These are phyloP conservation scores for Pelagophyceae sp. DNA, from an alignment of 352 stramenopile species.

Conservation along the genomic window DNA sequence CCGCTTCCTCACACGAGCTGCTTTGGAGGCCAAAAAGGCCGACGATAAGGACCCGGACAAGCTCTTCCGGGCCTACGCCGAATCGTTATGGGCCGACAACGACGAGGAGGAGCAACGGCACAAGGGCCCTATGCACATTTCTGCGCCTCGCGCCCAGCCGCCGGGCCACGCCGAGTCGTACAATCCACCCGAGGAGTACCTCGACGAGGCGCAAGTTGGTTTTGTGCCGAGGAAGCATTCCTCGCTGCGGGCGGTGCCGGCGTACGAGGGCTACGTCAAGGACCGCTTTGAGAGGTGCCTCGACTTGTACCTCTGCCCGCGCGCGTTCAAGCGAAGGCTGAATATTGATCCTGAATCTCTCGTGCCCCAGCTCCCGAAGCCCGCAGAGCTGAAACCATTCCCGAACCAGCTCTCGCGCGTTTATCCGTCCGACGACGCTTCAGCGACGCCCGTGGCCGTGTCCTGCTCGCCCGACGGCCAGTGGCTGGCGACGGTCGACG, in stretches of 20 bases:
- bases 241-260: conserved; percentile 86
- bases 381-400: conserved; percentile 93
- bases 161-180: conserved; percentile 97
- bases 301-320: conserved; percentile 96
- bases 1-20: conserved; percentile 67
- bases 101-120: conserved; percentile 77
- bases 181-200: conserved; percentile 96
- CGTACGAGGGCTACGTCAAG: conserved; percentile 89
- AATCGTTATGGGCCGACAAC: conserved; percentile 37
- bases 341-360: conserved; percentile 95
- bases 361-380: conserved; percentile 88
- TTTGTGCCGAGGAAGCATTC: conserved; percentile 93
- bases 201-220: conserved; percentile 82
- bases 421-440: conserved; percentile 35
- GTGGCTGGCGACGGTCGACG: conserved; percentile 64
- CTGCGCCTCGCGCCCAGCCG: conserved; percentile 91
- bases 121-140: conserved; percentile 88
- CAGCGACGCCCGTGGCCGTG: conserved; percentile 78
- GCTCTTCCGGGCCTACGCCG: conserved; percentile 41
- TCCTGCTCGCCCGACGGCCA: conserved; percentile 79
- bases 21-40: conserved; percentile 40
- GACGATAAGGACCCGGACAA: conserved; percentile 36
- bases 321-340: conserved; percentile 81
- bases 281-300: conserved; percentile 99
- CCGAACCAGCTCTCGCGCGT: conserved; percentile 74